phyloP scores from a whole-genome alignment of 192 early-diverging fungal genomes.

The Borealophlyctis nickersoniae region DNA sequence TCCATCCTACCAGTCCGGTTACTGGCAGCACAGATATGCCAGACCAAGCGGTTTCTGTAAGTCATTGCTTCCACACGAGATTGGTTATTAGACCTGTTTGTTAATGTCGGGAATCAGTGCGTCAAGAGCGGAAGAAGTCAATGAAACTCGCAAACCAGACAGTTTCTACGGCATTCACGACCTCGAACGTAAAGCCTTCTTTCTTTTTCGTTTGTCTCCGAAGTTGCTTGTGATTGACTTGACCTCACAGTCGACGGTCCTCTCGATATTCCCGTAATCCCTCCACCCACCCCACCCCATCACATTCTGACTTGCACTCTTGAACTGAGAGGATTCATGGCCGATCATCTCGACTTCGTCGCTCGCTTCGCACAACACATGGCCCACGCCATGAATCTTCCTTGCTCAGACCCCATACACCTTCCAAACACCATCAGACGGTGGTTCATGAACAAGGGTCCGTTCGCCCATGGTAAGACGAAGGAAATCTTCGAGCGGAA shows the following conservation, averaged over 20 bases:
- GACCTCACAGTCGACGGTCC: slow-evolving; percentile 1
- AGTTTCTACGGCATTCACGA: neutral
- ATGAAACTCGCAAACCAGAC: neutral
- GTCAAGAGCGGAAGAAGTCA: too few species aligned
- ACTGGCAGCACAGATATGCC: too few species aligned
- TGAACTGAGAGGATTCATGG: slow-evolving; percentile 73
- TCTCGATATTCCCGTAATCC: slow-evolving; percentile 34
- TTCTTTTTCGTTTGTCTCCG: too few species aligned
- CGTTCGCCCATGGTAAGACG: slow-evolving; percentile 93
- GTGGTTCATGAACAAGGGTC: slow-evolving; percentile 88
- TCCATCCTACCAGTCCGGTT: too few species aligned
- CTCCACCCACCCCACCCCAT: slow-evolving; percentile 50
- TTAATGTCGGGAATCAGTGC: too few species aligned
- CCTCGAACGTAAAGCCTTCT: slow-evolving; percentile 1
- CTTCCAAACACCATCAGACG: slow-evolving; percentile 68
- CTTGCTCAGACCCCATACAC: slow-evolving; percentile 65
- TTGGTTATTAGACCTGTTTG: too few species aligned
- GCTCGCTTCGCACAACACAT: slow-evolving; percentile 79
- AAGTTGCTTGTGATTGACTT: too few species aligned
- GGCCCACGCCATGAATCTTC: slow-evolving; percentile 71
- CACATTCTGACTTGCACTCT: slow-evolving; percentile 71
- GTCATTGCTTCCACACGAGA: too few species aligned
- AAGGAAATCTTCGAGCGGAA: slow-evolving; percentile 96
- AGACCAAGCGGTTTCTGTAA: too few species aligned
- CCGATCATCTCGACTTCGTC: slow-evolving; percentile 84